A percentile compares a stretch with the other conserved stretches of the same genome.
phyloP scores from a whole-genome alignment of 2,329 filamentous ascomycete species.

The Chaetomiaceae sp. region DNA sequence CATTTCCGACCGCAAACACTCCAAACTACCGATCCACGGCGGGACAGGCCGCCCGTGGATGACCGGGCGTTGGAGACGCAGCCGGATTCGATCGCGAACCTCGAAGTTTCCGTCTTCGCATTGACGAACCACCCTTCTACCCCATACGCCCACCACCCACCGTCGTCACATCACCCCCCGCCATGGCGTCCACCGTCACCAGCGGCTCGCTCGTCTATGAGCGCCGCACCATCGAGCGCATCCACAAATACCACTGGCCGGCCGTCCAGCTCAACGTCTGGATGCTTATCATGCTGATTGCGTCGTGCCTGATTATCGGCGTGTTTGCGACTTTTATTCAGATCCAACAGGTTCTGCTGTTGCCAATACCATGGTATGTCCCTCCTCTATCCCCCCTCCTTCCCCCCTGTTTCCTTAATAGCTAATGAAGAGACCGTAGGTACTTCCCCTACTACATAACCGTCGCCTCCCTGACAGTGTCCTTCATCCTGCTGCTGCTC shows the following conservation, averaged over 20 bases:
- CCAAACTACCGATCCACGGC: background rate
- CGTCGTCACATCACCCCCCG: too few relatives aligned
- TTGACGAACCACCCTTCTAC: background rate
- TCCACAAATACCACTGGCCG: conserved; percentile 65
- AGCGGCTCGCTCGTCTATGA: conserved; percentile 42
- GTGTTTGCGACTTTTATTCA: conserved; percentile 58
- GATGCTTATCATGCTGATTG: conserved; percentile 62
- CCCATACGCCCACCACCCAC: background rate
- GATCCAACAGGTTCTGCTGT: conserved; percentile 51
- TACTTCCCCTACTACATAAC: conserved; percentile 66
- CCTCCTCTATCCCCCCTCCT: background rate
- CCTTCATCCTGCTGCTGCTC: conserved; percentile 63
- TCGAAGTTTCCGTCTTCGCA: background rate
- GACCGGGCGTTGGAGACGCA: background rate
- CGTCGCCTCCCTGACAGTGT: conserved; percentile 53
- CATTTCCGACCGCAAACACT: background rate
- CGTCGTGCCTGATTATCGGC: conserved; percentile 55
- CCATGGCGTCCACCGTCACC: conserved; percentile 38
- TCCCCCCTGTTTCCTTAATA: background rate
- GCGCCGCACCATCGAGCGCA: conserved; percentile 38
- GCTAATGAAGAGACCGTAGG: conserved; percentile 37
- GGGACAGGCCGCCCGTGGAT: background rate
- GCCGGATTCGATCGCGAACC: background rate
- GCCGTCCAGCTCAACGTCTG: conserved; percentile 63
- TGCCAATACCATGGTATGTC: conserved; percentile 57